Evolutionary conservation across 148 eudicot species (phyloP), one percentile per base, ranked within the genome.

Genomic region (Drosera capensis): DNA sequence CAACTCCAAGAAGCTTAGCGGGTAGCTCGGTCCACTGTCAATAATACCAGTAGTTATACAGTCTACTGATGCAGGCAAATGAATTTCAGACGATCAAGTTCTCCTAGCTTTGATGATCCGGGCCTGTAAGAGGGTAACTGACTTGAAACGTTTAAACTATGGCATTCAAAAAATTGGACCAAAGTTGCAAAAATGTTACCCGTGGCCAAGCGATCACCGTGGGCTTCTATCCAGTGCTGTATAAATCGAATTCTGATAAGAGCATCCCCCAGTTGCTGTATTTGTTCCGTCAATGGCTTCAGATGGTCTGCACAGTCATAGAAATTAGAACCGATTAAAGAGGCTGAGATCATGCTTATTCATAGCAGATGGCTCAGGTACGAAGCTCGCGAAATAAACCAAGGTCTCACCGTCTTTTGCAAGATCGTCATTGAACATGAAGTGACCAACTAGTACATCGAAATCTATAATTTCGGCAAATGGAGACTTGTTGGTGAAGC

Each of bases 181-280:
- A n/a, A n/a, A n/a, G n/a, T n/a, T n/a, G 14, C 22, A 15, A 15
- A 1, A n/a, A n/a, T 23, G 15, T 26, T 77, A 90, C 97, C 86
- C 60, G 73, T 51, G 34, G 87, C 86, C 70, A 84, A 95, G 16
- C 86, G 92, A 40, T 84, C 82, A 24, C 93, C 80, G 55, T 84
- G 84, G 43, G 97, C 97, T 62, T 78, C 81, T 2, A 90, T 68
- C 87, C 82, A 90, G 49, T 90, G 95, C 75, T 90, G 97, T 63
- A 80, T 95, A 61, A 80, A 90, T 67, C 75, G 95, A 59, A 90
- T 80, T 64, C 75, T 75, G 73, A 84, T 73, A 25, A 90, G 64
- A 67, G 95, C 87, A 59, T 84, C 82, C 46, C 73, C 80, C 52
- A 90, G 51, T 65, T 84, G 84, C n/a, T 71, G 65, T 40, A 90